Evolutionary conservation across 2,329 filamentous ascomycete species (phyloP).

Genomic region (Colletotrichum sp.): DNA sequence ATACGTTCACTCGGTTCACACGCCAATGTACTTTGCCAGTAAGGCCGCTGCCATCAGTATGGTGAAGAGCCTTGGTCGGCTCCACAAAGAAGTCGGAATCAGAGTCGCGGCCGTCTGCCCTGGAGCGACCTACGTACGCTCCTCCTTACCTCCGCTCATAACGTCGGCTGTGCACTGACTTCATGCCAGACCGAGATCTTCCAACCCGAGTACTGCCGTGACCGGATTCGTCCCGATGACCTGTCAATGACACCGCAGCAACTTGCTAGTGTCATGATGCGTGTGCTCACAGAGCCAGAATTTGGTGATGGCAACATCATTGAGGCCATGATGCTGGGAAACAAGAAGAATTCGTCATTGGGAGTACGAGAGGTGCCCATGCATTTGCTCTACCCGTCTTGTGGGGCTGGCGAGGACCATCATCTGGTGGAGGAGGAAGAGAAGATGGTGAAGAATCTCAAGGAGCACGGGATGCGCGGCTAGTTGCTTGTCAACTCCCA

Average conservation of each 20-base stretch:
- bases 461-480: background rate
- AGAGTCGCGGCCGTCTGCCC: background rate
- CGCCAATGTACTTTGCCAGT: slow-evolving; percentile 34
- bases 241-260: background rate
- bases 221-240: background rate
- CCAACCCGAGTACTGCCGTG: background rate
- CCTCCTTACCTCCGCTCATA: background rate
- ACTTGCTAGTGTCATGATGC: slow-evolving; percentile 9
- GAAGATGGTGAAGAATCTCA: background rate
- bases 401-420: background rate
- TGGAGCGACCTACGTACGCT: background rate
- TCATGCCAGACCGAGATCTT: background rate
- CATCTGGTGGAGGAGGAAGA: background rate
- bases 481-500: background rate
- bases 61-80: background rate
- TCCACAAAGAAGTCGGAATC: background rate
- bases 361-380: background rate
- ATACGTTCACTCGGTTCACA: slow-evolving; percentile 31
- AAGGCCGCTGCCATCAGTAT: slow-evolving; percentile 28
- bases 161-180: background rate
- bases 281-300: slow-evolving; percentile 8
- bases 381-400: background rate
- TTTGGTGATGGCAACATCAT: slow-evolving; percentile 25
- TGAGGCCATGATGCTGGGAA: slow-evolving; percentile 21
- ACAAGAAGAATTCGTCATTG: background rate